A percentile compares a stretch with the other conserved stretches of the same genome.
Conservation (phyloP, 805 yeast species). For the Clavispora asparagi region DNA sequence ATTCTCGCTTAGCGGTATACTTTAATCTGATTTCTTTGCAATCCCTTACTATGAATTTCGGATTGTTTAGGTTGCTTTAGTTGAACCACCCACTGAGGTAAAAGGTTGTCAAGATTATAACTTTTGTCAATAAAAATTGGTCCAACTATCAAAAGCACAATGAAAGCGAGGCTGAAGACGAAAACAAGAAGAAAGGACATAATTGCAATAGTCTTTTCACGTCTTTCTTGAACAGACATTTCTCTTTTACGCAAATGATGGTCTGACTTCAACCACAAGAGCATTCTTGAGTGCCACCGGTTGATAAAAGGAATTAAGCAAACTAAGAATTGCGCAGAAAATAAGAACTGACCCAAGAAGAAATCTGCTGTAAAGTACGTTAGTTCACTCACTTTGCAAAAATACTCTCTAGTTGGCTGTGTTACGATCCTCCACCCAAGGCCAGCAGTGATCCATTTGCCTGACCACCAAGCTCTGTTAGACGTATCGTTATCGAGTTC, state of each 20-base stretch:
- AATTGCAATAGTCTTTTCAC: constrained; percentile 33
- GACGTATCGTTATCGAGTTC: constrained; percentile 59
- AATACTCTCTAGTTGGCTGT: constrained; percentile 61
- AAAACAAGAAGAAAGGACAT: constrained; percentile 32
- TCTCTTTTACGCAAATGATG: constrained; percentile 43
- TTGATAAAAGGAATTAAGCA: constrained; percentile 60
- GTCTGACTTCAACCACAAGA: constrained; percentile 64
- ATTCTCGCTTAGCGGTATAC: not conserved
- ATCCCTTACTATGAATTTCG: not conserved
- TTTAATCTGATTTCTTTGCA: not conserved
- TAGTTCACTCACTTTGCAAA: constrained; percentile 61
- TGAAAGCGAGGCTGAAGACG: constrained; percentile 18
- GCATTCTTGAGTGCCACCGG: constrained; percentile 58
- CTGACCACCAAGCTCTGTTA: constrained; percentile 62
- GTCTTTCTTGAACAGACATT: constrained; percentile 35
- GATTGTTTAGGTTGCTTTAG: not conserved
- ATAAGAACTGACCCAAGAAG: constrained; percentile 51
- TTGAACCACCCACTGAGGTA: not conserved
- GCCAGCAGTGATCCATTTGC: constrained; percentile 60
- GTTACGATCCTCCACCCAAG: constrained; percentile 57
- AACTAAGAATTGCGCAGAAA: constrained; percentile 56
- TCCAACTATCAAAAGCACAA: constrained; percentile 29
- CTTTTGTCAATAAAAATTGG: constrained; percentile 22
- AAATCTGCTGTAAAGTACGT: constrained; percentile 66
- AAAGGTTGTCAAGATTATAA: not conserved